Base-by-base conservation (phyloP, 768 basidiomycete genomes). In the Kwoniella heveanensis region DNA sequence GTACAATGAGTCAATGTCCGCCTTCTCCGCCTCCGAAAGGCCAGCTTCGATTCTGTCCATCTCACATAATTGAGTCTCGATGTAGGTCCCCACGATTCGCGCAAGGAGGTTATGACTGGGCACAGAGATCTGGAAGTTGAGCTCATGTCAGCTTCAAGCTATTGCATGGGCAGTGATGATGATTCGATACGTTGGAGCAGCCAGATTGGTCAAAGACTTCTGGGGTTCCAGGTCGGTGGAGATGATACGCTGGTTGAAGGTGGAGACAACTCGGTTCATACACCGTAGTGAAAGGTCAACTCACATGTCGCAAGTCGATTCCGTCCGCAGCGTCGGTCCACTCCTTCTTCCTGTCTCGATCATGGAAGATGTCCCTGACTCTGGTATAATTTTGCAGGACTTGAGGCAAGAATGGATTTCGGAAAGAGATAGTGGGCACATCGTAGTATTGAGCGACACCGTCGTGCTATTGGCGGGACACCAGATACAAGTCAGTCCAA, bases 391-490 rank as follows among this genome's bases (percentile, higher is more conserved):
- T 67, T 13, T 64, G 58, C 54, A 79, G 50, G 12, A 70, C 59
- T 1, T 76, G 52, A 13, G 69, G 77, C 17, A 79, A 57, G n/a
- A 77, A 47, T 2, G 68, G 62, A 57, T 77, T 77, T 24, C 79
- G 71, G 30, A 79, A 30, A 19, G 72, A 73, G 13, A 79, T 36
- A 17, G 70, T 72, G 4, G 77, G 76, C 15, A 76, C 63, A 49
- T 79, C 79, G 65, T 80, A 80, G 60, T 66, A 80, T 47, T 78
- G 69, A 9, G 74, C 64, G n/a, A 79, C 37, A 46, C 74, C 74
- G 51, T 64, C 46, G 52, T 77, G 74, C 74, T 76, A 54, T 19
- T 30, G n/a, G 32, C n/a, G 56, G 48, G 9, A n/a, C 22, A 13
- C 32, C 5, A 5, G 32, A 32, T 32, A n/a, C n/a, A n/a, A 6